Evolutionary conservation across 73 alveolate species (phyloP).

Genomic region (Uronychia setigera): DNA sequence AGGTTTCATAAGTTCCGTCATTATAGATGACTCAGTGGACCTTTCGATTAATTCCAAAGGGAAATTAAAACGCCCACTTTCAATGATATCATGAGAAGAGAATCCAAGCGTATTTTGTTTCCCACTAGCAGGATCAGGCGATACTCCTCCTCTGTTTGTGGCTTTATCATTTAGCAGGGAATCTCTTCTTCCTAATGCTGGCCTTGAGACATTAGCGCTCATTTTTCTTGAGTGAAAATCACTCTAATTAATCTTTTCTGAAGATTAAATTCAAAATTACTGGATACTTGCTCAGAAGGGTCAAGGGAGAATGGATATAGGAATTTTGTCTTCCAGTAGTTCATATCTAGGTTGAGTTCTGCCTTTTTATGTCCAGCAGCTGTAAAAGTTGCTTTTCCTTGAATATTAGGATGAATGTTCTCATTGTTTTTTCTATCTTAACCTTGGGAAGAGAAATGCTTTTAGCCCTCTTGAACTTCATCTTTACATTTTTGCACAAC

Average conservation of each 20-base stretch:
- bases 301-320: constrained; percentile 37
- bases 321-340: constrained; percentile 56
- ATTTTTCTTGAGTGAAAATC: too few relatives aligned
- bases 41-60: not conserved
- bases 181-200: too few relatives aligned
- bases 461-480: not conserved
- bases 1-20: constrained; percentile 48
- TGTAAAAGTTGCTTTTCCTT: constrained; percentile 2
- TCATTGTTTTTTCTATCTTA: not conserved
- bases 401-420: not conserved
- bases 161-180: too few relatives aligned
- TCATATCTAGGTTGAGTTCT: constrained; percentile 42
- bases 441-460: not conserved
- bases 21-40: not conserved
- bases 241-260: too few relatives aligned
- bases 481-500: not conserved
- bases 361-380: too few relatives aligned
- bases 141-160: too few relatives aligned
- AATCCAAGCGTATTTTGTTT: not conserved
- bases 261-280: not conserved
- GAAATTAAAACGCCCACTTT: not conserved
- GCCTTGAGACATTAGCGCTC: too few relatives aligned
- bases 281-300: not conserved
- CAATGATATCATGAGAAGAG: not conserved
- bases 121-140: too few relatives aligned